Evolutionary conservation across 768 basidiomycete genomes (phyloP).

Genomic region (Kwoniella botswanensis): DNA sequence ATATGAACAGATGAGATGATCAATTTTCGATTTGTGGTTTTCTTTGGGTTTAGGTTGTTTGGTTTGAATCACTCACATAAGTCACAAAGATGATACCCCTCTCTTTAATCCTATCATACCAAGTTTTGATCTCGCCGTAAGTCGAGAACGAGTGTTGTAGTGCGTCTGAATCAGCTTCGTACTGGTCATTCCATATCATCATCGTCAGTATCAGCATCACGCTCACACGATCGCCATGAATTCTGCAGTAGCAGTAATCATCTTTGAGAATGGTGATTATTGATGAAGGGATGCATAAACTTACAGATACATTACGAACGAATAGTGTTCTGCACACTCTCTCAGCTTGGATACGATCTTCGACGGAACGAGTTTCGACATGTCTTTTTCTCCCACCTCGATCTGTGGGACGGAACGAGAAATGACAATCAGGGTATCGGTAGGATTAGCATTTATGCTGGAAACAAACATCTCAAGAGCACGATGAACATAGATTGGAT

Average conservation of each 20-base stretch:
- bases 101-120: conserved; percentile 91
- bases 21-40: no score
- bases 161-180: conserved; percentile 63
- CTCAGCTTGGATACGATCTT: conserved; percentile 91
- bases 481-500: background rate
- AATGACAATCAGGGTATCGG: background rate
- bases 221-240: no score
- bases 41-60: no score
- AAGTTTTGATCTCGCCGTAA: conserved; percentile 94
- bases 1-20: no score
- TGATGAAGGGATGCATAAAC: conserved; percentile 56
- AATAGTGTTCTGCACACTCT: conserved; percentile 94
- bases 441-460: no score
- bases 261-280: no score
- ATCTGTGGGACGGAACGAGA: conserved; percentile 8
- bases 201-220: no score
- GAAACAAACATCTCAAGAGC: no score
- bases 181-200: conserved; percentile 40
- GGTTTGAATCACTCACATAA: conserved; percentile 69
- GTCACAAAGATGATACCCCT: conserved; percentile 99
- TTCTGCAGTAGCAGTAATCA: no score
- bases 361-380: conserved; percentile 70
- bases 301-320: conserved; percentile 97
- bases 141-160: conserved; percentile 86
- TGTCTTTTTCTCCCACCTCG: conserved; percentile 12